phyloP scores from a whole-genome alignment of 768 basidiomycete genomes.

The Phylloporus arenicola region DNA sequence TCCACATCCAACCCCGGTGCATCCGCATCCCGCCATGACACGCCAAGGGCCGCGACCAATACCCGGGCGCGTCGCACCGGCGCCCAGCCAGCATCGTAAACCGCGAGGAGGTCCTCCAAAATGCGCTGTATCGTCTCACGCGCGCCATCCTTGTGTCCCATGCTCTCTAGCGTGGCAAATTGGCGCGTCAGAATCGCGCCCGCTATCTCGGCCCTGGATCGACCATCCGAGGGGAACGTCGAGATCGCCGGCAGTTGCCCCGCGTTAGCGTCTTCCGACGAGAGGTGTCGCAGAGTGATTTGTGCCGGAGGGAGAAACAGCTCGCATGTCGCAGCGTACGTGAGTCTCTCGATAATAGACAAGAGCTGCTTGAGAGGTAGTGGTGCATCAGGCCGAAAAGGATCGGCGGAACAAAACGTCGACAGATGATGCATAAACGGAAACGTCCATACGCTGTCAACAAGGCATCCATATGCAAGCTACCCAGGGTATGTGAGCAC shows the following conservation, averaged over 20 bases:
- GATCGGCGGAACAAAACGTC: slow-evolving; percentile 17
- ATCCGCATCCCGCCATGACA: slow-evolving; percentile 30
- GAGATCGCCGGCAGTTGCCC: neutral
- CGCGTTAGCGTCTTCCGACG: neutral
- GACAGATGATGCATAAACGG: slow-evolving; percentile 37
- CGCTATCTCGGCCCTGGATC: slow-evolving; percentile 25
- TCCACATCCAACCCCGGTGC: slow-evolving; percentile 26
- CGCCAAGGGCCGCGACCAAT: slow-evolving; percentile 50
- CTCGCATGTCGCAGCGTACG: slow-evolving; percentile 64
- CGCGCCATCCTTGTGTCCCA: slow-evolving; percentile 55
- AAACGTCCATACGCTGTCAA: slow-evolving; percentile 47
- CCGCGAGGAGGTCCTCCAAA: slow-evolving; percentile 42
- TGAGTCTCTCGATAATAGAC: slow-evolving; percentile 56
- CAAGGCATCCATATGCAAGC: slow-evolving; percentile 58
- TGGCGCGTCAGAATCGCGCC: slow-evolving; percentile 64
- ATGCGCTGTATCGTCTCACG: slow-evolving; percentile 37
- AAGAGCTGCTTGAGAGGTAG: slow-evolving; percentile 50
- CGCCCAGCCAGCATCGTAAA: slow-evolving; percentile 45
- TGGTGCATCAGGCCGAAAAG: slow-evolving; percentile 36
- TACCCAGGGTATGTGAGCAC: slow-evolving; percentile 22
- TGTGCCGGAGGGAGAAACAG: slow-evolving; percentile 48
- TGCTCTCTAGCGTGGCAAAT: slow-evolving; percentile 47
- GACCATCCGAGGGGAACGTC: slow-evolving; percentile 14
- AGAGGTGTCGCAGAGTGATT: slow-evolving; percentile 40
- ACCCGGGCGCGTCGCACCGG: slow-evolving; percentile 58